Evolutionary conservation across 1,284 basidiomycete genomes (phyloP).

Genomic region (Phylloporus sp.): DNA sequence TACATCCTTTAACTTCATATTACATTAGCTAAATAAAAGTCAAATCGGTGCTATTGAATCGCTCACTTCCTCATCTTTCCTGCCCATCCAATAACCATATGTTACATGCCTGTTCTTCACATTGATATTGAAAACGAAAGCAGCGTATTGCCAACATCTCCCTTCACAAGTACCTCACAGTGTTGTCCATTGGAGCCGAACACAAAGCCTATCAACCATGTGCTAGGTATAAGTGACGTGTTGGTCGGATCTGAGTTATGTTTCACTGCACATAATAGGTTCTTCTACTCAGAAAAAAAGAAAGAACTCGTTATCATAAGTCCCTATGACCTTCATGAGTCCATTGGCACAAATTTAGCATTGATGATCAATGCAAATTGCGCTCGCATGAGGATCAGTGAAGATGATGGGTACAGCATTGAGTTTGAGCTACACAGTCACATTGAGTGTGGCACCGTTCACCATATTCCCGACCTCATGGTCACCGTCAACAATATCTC

Average conservation of each 20-base stretch:
- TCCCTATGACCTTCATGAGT: background rate
- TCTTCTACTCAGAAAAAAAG: background rate
- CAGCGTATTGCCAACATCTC: background rate
- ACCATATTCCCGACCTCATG: background rate
- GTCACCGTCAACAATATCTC: background rate
- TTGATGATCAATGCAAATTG: background rate
- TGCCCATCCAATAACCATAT: background rate
- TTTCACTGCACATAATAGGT: background rate
- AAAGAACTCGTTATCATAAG: background rate
- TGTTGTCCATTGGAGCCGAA: background rate
- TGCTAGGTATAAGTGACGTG: background rate
- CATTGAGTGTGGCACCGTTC: background rate
- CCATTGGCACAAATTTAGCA: background rate
- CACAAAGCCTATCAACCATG: background rate
- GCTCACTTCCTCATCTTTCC: background rate
- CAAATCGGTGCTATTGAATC: background rate
- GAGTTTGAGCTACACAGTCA: background rate
- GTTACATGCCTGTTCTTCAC: background rate
- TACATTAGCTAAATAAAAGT: background rate
- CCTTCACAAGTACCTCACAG: background rate
- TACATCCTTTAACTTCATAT: background rate
- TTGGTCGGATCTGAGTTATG: background rate
- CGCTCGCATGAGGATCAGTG: background rate
- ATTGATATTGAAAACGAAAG: background rate
- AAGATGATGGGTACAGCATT: background rate